Conservation (phyloP, 129 eudicot genomes). For the Flaveria trinervia region DNA sequence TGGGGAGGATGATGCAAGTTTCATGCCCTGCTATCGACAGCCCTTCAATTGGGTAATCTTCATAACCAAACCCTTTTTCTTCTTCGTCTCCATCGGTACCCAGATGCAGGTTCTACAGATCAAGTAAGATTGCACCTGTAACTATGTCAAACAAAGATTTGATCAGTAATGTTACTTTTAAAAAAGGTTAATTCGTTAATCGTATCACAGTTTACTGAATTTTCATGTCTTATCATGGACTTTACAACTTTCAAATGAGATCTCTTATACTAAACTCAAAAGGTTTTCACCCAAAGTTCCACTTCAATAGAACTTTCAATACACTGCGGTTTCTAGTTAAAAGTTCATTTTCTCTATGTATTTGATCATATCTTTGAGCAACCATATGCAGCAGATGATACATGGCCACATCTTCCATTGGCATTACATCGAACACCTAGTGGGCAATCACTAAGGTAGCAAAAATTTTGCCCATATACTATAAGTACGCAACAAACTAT, state of each 20-base stretch:
- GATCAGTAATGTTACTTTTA: slow-evolving; percentile 1
- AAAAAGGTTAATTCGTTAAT: not conserved
- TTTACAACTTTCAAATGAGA: not conserved
- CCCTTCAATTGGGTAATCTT: slow-evolving; percentile 78
- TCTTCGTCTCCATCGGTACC: slow-evolving; percentile 42
- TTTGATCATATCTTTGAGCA: not conserved
- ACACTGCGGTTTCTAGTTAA: not conserved
- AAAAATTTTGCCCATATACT: not conserved
- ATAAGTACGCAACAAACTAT: not conserved
- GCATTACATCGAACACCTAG: slow-evolving; percentile 36
- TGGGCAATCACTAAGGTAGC: slow-evolving; percentile 12
- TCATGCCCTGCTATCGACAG: slow-evolving; percentile 95
- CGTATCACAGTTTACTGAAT: not conserved
- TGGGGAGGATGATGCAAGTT: slow-evolving; percentile 75
- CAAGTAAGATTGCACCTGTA: slow-evolving; percentile 12
- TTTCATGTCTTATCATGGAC: no score
- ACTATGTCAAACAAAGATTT: slow-evolving; percentile 11
- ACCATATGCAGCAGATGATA: not conserved
- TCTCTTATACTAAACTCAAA: not conserved
- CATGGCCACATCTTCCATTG: slow-evolving; percentile 13
- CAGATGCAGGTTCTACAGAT: slow-evolving; percentile 6
- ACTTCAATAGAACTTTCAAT: not conserved
- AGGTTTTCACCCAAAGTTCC: not conserved
- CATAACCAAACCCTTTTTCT: slow-evolving; percentile 49
- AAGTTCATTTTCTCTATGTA: not conserved